Evolutionary conservation across 768 basidiomycete species (phyloP).

Genomic region (Leccinum uliginosum): DNA sequence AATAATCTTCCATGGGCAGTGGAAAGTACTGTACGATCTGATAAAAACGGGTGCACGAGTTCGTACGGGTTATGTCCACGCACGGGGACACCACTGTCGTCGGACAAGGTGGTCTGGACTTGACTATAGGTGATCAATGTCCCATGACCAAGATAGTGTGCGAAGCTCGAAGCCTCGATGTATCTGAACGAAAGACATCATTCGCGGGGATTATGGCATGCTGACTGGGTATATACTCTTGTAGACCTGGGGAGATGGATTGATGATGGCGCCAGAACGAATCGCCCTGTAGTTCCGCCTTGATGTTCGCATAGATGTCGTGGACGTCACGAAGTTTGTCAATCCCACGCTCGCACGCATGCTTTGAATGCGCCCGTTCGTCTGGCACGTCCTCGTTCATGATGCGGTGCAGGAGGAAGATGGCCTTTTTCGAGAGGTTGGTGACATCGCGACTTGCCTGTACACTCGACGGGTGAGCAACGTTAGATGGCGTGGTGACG

Average conservation of each 20-base stretch:
- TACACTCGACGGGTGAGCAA: constrained; percentile 3
- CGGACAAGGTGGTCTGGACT: constrained; percentile 62
- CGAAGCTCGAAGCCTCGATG: constrained; percentile 88
- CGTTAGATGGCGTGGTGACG: not conserved
- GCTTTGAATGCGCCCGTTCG: constrained; percentile 28
- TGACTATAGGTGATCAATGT: constrained; percentile 62
- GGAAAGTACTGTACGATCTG: constrained; percentile 61
- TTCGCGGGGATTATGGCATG: constrained; percentile 3
- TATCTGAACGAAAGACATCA: constrained; percentile 41
- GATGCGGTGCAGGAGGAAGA: constrained; percentile 87
- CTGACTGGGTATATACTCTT: constrained; percentile 47
- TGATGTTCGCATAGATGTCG: constrained; percentile 56
- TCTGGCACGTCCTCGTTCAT: constrained; percentile 39
- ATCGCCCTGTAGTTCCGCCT: constrained; percentile 58
- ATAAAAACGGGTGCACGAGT: constrained; percentile 3
- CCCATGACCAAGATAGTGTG: constrained; percentile 73
- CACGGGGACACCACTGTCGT: constrained; percentile 61
- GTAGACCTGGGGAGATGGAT: constrained; percentile 74
- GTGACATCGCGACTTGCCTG: constrained; percentile 86
- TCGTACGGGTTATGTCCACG: constrained; percentile 28
- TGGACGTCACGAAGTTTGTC: constrained; percentile 67
- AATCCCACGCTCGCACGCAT: constrained; percentile 48
- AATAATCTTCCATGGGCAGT: constrained; percentile 76
- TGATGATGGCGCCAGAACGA: constrained; percentile 76
- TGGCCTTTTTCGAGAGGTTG: constrained; percentile 86